A percentile compares a stretch with the other conserved stretches of the same genome.
phyloP scores from a whole-genome alignment of 2,329 filamentous ascomycete species.

The Fragosphaeria purpurea region DNA sequence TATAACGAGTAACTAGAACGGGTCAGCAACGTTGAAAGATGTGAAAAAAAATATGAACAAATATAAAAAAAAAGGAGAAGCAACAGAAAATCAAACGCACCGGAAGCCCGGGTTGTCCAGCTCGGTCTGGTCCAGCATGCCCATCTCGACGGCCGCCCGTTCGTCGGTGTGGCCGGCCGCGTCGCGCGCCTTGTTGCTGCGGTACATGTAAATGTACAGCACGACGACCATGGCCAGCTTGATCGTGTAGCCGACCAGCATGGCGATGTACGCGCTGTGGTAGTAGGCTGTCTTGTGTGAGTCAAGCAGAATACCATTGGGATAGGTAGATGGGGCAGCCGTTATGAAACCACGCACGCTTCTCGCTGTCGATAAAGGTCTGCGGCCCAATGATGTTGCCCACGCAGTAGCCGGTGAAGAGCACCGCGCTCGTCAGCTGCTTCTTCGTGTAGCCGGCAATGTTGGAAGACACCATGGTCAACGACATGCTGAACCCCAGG shows the following conservation, averaged over 20 bases:
- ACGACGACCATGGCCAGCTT: slow-evolving; percentile 40
- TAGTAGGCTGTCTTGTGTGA: slow-evolving; percentile 25
- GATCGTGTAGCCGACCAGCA: slow-evolving; percentile 44
- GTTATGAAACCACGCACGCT: too few relatives aligned
- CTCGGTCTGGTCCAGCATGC: slow-evolving; percentile 17
- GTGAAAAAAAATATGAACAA: not conserved
- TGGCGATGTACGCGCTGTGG: slow-evolving; percentile 39
- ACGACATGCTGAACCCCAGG: slow-evolving; percentile 37
- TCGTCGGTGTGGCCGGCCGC: slow-evolving; percentile 30
- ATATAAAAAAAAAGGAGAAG: not conserved
- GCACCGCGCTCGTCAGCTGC: slow-evolving; percentile 36
- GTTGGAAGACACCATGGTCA: slow-evolving; percentile 44
- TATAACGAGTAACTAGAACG: too few relatives aligned
- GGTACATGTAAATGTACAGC: slow-evolving; percentile 46
- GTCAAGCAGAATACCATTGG: not conserved
- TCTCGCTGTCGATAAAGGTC: slow-evolving; percentile 38
- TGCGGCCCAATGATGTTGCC: slow-evolving; percentile 45
- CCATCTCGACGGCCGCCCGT: slow-evolving; percentile 16
- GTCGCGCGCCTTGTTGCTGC: slow-evolving; percentile 43
- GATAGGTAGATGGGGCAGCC: too few relatives aligned
- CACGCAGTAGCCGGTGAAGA: slow-evolving; percentile 44
- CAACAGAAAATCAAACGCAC: slow-evolving; percentile 9
- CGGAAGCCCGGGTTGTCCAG: slow-evolving; percentile 19
- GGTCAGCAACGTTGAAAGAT: too few relatives aligned
- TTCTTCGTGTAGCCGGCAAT: slow-evolving; percentile 47